Evolutionary conservation across 2,329 filamentous ascomycete species (phyloP).

Genomic region (Penicillium frequentans): DNA sequence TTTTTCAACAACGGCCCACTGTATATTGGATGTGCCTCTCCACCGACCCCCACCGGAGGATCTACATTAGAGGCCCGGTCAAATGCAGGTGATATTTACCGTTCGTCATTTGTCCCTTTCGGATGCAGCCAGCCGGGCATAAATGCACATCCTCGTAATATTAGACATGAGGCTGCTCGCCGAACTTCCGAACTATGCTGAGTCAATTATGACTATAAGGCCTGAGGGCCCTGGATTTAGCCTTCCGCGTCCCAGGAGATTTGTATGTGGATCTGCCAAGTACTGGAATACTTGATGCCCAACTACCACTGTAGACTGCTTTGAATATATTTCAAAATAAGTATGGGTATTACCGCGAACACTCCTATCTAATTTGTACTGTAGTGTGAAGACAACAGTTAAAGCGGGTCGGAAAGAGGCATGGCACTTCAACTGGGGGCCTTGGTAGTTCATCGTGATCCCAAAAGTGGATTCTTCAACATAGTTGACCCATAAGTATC

Average conservation of each 20-base stretch:
- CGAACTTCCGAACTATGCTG: not conserved
- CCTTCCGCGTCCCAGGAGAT: not conserved
- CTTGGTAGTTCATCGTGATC: not conserved
- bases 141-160: not conserved
- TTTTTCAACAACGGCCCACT: conserved; percentile 6
- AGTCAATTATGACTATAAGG: not conserved
- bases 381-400: not conserved
- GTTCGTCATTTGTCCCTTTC: not conserved
- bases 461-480: not conserved
- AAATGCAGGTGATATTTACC: not conserved
- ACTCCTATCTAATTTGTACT: not conserved
- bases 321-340: not conserved
- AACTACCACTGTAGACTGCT: not conserved
- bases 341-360: not conserved
- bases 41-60: conserved; percentile 5
- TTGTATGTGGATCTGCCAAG: not conserved
- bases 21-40: conserved; percentile 5
- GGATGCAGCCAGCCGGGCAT: not conserved
- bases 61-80: conserved; percentile 1
- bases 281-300: not conserved
- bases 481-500: not conserved
- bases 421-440: not conserved
- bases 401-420: not conserved
- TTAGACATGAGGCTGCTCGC: not conserved
- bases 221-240: not conserved